These are phyloP conservation scores for Usnea hakonensis DNA, from an alignment of 495 filamentous ascomycete species.

Conservation along the genomic window DNA sequence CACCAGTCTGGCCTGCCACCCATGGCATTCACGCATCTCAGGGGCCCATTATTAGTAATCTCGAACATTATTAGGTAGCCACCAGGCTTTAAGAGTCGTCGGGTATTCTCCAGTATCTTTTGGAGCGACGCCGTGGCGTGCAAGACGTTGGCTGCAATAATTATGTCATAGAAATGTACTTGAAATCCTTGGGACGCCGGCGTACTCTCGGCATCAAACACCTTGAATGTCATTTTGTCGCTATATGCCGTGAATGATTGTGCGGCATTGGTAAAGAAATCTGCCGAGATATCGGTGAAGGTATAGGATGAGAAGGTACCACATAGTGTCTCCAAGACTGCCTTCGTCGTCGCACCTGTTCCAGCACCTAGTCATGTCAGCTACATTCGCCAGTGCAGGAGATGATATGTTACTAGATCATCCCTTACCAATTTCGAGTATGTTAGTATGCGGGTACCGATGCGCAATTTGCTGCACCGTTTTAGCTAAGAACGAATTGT, in stretches of 20 bases:
- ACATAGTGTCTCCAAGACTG: constrained; percentile 23
- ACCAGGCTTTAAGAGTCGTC: constrained; percentile 44
- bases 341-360: constrained; percentile 35
- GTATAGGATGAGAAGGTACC: constrained; percentile 35
- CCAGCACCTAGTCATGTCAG: constrained; percentile 3
- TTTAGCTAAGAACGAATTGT: constrained; percentile 14
- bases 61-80: constrained; percentile 46
- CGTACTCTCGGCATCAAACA: constrained; percentile 37
- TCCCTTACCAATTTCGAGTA: constrained; percentile 35
- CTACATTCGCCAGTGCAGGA: no score
- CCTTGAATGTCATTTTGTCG: constrained; percentile 38
- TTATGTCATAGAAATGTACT: constrained; percentile 40
- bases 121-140: constrained; percentile 19
- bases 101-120: constrained; percentile 28
- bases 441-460: constrained; percentile 28
- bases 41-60: constrained; percentile 30
- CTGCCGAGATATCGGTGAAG: constrained; percentile 44
- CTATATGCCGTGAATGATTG: constrained; percentile 22
- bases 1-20: constrained; percentile 46
- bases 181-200: constrained; percentile 38
- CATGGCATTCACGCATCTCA: constrained; percentile 29
- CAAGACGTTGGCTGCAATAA: constrained; percentile 30
- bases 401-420: no score
- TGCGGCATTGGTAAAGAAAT: constrained; percentile 33
- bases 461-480: constrained; percentile 30